phyloP scores from a whole-genome alignment of 352 stramenopile genomes.

The Globisporangium perplexum region DNA sequence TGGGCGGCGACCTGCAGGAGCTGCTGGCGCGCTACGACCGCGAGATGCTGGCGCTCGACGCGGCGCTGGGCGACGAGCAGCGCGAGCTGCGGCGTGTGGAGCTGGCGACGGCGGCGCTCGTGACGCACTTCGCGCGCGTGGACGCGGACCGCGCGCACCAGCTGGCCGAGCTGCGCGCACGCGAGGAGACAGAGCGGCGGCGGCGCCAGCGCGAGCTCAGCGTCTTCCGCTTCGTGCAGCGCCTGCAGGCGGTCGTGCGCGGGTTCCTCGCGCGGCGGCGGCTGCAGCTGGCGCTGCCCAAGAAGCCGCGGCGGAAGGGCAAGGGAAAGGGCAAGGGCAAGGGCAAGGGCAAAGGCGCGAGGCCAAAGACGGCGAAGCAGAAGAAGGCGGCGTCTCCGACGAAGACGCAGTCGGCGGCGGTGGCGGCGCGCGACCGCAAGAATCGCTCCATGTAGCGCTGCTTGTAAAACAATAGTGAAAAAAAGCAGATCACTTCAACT shows the following conservation, averaged over 20 bases:
- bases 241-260: constrained; percentile 50
- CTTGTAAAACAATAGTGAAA: not conserved
- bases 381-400: not conserved
- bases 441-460: no score
- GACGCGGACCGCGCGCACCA: constrained; percentile 49
- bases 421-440: no score
- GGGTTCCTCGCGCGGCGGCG: constrained; percentile 48
- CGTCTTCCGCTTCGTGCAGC: constrained; percentile 41
- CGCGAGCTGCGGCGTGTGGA: constrained; percentile 26
- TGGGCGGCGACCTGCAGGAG: constrained; percentile 32
- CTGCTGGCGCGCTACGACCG: constrained; percentile 43
- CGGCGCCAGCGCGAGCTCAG: constrained; percentile 34
- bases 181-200: constrained; percentile 23
- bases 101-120: constrained; percentile 27
- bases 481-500: no score
- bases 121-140: constrained; percentile 37
- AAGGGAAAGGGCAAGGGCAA: constrained; percentile 21
- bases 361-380: not conserved
- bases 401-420: no score
- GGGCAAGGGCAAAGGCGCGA: constrained; percentile 16
- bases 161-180: constrained; percentile 36
- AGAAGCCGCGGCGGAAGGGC: constrained; percentile 14
- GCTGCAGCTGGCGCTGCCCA: constrained; percentile 20
- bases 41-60: constrained; percentile 44
- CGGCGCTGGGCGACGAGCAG: constrained; percentile 23